Base-by-base conservation (phyloP, 257 asterid species). In the Orobanche coerulescens region DNA sequence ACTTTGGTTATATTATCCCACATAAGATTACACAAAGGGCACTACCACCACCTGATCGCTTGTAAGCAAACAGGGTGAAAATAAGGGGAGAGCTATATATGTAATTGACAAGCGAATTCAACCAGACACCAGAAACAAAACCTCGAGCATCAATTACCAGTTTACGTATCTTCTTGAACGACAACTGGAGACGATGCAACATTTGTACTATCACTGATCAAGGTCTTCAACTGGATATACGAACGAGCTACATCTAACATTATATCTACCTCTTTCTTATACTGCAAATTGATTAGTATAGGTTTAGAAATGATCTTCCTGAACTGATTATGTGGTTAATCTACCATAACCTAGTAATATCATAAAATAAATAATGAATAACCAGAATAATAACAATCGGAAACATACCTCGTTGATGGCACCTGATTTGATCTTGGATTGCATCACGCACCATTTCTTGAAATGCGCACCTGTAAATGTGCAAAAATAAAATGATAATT, bases 391-490 rank as follows among this genome's bases (percentile, higher is more conserved):
- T 8, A 20, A 51, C n/a, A 40, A 48, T 31, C 22, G 11, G 50
- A 40, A 33, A 61, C 64, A 0, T 69, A 85, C 99, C 97, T 93
- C 99, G 20, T 75, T 83, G 62, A 85, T 76, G 22, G 99, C 97
- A 22, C 99, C 86, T 0, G 97, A 74, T 72, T 68, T 89, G 59
- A 93, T 93, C 80, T 93, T 93, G 44, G 96, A 89, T 62, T 93
- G 97, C 99, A 93, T 93, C 74, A 93, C 76, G 28, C 99, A 89
- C 99, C 99, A 93, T 76, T 89, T 93, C 80, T 93, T 93, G 75
- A 89, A 93, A 78, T 86, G 97, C 34, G 91, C 97, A 76, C 99
- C 99, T 87, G 82, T 23, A 31, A 34, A 46, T n/a, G n/a, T n/a
- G n/a, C n/a, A n/a, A n/a, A n/a, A n/a, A n/a, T n/a, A n/a, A n/a